Conservation (phyloP, 495 filamentous ascomycete genomes). For the Talaromyces thailandensis region DNA sequence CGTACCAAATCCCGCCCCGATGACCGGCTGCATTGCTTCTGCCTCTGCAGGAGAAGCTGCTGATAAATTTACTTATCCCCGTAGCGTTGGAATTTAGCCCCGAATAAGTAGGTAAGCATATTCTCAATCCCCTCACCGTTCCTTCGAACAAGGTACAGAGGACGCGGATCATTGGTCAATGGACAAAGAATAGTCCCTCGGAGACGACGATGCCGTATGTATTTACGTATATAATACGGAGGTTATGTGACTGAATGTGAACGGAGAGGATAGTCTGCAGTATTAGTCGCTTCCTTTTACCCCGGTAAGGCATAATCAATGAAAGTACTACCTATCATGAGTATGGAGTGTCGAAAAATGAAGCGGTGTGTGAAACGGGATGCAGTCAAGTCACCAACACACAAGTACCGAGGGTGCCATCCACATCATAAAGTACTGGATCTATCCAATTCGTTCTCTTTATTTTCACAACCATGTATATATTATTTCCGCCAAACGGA, state of each 20-base stretch:
- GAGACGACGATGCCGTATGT: not conserved
- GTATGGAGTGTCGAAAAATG: not conserved
- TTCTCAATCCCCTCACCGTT: not conserved
- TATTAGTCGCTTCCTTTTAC: not conserved
- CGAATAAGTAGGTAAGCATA: not conserved
- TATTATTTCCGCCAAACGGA: not conserved
- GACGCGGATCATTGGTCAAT: not conserved
- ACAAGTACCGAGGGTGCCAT: not conserved
- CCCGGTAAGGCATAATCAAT: not conserved
- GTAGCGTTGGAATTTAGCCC: not conserved
- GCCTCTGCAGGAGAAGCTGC: not conserved
- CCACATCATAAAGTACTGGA: not conserved
- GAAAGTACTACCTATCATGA: not conserved
- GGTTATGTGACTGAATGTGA: not conserved
- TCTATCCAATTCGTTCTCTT: not conserved
- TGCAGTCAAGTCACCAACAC: not conserved
- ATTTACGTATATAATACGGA: not conserved
- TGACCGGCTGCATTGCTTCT: not conserved
- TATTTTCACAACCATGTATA: not conserved
- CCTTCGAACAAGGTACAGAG: too few species aligned
- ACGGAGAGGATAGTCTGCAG: not conserved
- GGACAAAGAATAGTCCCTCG: not conserved
- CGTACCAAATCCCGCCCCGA: not conserved
- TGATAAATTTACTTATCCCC: not conserved
- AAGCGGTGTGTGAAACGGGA: constrained; percentile 3